Conservation (phyloP, 2,329 filamentous ascomycete species). For the Calonectria henricotiae region DNA sequence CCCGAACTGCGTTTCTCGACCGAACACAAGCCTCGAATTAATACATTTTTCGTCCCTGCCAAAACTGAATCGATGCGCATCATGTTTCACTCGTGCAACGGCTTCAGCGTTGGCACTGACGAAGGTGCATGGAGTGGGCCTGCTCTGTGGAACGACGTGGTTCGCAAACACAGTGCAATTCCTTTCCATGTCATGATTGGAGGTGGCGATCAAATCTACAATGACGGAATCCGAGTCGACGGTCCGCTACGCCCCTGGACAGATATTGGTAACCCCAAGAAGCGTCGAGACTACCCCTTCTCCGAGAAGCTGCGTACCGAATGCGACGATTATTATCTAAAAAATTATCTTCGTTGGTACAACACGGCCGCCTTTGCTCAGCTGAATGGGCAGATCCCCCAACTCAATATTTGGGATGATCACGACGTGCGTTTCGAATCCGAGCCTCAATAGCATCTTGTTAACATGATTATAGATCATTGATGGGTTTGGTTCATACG, state of each 20-base stretch:
- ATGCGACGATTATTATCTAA: conserved; percentile 91
- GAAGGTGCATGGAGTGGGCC: conserved; percentile 90
- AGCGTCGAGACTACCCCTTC: conserved; percentile 86
- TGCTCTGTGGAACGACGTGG: conserved; percentile 95
- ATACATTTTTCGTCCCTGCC: conserved; percentile 88
- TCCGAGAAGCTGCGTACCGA: conserved; percentile 84
- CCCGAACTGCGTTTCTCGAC: conserved; percentile 76
- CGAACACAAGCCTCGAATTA: conserved; percentile 72
- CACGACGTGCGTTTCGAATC: conserved; percentile 76
- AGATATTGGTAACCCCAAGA: conserved; percentile 84
- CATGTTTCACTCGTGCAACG: conserved; percentile 99
- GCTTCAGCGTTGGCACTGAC: conserved; percentile 91
- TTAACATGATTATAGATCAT: conserved; percentile 78
- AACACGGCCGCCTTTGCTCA: conserved; percentile 86
- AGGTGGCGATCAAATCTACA: conserved; percentile 97
- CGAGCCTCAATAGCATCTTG: background rate
- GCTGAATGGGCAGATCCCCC: conserved; percentile 92
- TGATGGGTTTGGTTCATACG: conserved; percentile 94
- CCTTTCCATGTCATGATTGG: conserved; percentile 98
- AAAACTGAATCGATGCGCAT: conserved; percentile 92
- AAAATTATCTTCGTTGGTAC: conserved; percentile 91
- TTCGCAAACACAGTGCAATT: conserved; percentile 82
- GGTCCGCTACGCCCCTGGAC: conserved; percentile 90
- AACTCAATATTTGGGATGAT: conserved; percentile 98
- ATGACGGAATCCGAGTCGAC: conserved; percentile 89